Evolutionary conservation across 306 rosid species (phyloP).

Genomic region (Quercus mongolica): DNA sequence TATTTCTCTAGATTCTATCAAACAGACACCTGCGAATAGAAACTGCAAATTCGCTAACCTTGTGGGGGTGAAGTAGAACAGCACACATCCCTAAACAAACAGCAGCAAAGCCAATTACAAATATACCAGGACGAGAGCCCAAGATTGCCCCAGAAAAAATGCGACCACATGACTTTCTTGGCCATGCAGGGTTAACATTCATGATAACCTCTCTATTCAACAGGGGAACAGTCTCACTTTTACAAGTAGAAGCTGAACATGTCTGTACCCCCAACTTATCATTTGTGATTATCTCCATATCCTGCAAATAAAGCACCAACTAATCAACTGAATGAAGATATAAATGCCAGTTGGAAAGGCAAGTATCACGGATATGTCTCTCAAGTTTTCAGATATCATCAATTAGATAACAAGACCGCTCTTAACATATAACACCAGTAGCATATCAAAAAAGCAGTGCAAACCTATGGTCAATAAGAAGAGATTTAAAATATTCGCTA

Average conservation of each 20-base stretch:
- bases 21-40: constrained; percentile 82
- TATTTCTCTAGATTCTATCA: constrained; percentile 20
- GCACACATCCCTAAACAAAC: constrained; percentile 80
- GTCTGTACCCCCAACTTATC: constrained; percentile 26
- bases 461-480: background rate
- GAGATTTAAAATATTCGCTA: background rate
- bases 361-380: background rate
- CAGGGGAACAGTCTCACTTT: constrained; percentile 52
- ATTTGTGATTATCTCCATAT: constrained; percentile 32
- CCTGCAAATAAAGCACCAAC: constrained; percentile 44
- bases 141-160: constrained; percentile 28
- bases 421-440: background rate
- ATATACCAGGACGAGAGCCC: constrained; percentile 43
- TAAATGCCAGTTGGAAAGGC: background rate
- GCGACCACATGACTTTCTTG: constrained; percentile 25
- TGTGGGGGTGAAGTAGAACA: constrained; percentile 67
- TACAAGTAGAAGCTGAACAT: constrained; percentile 27
- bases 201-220: constrained; percentile 38
- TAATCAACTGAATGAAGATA: background rate
- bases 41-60: constrained; percentile 68
- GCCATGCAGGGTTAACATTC: constrained; percentile 39
- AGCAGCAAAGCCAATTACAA: constrained; percentile 48
- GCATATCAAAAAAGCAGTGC: background rate
- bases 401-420: background rate
- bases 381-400: background rate